These are phyloP conservation scores for Medicago ruthenica DNA, from an alignment of 306 rosid genomes.

Conservation along the genomic window DNA sequence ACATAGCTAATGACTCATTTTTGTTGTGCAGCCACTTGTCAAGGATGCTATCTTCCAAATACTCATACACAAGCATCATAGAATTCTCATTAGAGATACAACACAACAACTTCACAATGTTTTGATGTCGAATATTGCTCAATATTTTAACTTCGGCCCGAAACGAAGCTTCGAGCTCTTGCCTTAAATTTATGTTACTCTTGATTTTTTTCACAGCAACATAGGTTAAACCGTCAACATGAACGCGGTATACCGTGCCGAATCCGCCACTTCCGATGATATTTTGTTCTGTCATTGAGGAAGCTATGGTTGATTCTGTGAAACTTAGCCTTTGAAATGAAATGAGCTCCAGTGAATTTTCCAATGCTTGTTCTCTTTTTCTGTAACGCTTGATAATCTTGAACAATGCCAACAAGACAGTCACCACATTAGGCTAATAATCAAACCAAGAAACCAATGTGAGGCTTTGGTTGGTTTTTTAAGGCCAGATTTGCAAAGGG, in stretches of 20 bases:
- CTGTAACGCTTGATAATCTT: constrained; percentile 36
- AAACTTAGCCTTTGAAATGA: constrained; percentile 72
- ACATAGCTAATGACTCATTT: constrained; percentile 35
- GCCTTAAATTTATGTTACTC: constrained; percentile 55
- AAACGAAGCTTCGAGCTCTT: constrained; percentile 70
- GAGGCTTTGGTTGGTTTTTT: constrained; percentile 47
- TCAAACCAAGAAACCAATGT: constrained; percentile 52
- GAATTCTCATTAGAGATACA: constrained; percentile 63
- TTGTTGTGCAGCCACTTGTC: constrained; percentile 69
- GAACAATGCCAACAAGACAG: constrained; percentile 36
- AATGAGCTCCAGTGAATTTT: constrained; percentile 62
- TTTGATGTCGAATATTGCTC: constrained; percentile 71
- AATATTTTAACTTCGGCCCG: constrained; percentile 69
- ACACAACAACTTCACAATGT: constrained; percentile 81
- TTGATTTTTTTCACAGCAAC: constrained; percentile 76
- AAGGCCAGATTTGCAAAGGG: constrained; percentile 43
- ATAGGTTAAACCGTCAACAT: constrained; percentile 42
- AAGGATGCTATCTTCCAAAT: constrained; percentile 66
- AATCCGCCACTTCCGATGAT: constrained; percentile 81
- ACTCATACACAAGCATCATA: constrained; percentile 79
- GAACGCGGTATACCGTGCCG: constrained; percentile 71
- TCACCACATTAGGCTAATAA: constrained; percentile 43
- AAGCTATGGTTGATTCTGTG: constrained; percentile 56
- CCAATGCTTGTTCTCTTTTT: constrained; percentile 43
- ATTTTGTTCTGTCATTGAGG: constrained; percentile 55